Evolutionary conservation across 208 protist species (phyloP).

Genomic region (Porcisia hertigi): DNA sequence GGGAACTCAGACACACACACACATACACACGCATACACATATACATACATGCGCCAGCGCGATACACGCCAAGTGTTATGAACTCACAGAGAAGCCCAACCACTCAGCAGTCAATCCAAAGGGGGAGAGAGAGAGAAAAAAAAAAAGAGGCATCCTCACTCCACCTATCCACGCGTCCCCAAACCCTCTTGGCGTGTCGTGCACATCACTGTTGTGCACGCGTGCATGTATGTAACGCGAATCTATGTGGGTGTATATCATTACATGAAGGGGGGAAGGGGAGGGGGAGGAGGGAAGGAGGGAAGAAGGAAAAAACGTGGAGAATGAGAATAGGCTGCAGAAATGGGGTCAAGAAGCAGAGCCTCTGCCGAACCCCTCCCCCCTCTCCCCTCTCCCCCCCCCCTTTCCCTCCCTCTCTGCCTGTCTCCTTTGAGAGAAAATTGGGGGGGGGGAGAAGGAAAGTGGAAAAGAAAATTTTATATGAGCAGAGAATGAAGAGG

Average conservation of each 20-base stretch:
- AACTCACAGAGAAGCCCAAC: neutral
- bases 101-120: neutral
- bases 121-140: neutral
- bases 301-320: neutral
- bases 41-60: neutral
- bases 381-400: no score
- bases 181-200: no score
- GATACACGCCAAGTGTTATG: neutral
- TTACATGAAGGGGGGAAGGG: neutral
- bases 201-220: neutral
- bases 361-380: no score
- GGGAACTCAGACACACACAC: neutral
- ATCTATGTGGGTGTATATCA: no score
- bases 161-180: no score
- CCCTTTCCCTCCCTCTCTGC: no score
- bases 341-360: no score
- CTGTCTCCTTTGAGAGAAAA: no score
- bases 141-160: neutral
- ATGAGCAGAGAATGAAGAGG: no score
- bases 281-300: neutral
- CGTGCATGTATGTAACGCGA: no score
- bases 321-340: neutral
- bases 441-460: no score
- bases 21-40: slow-evolving; percentile 7
- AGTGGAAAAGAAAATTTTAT: no score